Evolutionary conservation across 2,329 filamentous ascomycete genomes (phyloP).

Genomic region (Talaromyces funiculosus): DNA sequence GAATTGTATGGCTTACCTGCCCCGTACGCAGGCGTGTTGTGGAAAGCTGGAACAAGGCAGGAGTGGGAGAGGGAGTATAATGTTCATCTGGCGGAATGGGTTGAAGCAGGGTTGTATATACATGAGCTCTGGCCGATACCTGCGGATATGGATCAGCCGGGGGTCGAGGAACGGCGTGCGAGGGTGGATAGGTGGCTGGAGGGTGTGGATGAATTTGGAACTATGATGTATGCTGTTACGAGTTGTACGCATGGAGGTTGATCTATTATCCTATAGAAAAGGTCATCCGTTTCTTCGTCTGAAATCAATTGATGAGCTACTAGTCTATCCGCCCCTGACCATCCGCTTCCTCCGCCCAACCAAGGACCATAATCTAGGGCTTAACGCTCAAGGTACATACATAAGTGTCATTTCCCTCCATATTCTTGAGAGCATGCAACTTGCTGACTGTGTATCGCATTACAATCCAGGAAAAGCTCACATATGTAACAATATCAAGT

Average conservation of each 20-base stretch:
- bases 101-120: slow-evolving; percentile 38
- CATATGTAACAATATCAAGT: no score
- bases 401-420: background rate
- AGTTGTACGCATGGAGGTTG: slow-evolving; percentile 26
- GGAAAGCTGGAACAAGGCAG: slow-evolving; percentile 34
- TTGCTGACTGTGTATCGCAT: background rate
- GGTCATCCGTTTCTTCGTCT: no score
- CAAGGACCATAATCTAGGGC: background rate
- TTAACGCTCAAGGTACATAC: background rate
- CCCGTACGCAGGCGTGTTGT: slow-evolving; percentile 40
- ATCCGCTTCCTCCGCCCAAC: no score
- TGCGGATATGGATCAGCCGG: slow-evolving; percentile 23
- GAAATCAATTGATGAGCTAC: no score
- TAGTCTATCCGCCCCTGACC: no score
- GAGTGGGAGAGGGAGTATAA: slow-evolving; percentile 46
- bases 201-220: slow-evolving; percentile 50
- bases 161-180: slow-evolving; percentile 20
- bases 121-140: slow-evolving; percentile 49
- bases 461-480: background rate
- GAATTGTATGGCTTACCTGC: slow-evolving; percentile 45
- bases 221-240: slow-evolving; percentile 45
- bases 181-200: slow-evolving; percentile 49
- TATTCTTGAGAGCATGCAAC: background rate
- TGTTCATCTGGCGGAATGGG: slow-evolving; percentile 39
- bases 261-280: background rate